phyloP scores from a whole-genome alignment of 768 basidiomycete genomes.

The Phallus indusiatus region DNA sequence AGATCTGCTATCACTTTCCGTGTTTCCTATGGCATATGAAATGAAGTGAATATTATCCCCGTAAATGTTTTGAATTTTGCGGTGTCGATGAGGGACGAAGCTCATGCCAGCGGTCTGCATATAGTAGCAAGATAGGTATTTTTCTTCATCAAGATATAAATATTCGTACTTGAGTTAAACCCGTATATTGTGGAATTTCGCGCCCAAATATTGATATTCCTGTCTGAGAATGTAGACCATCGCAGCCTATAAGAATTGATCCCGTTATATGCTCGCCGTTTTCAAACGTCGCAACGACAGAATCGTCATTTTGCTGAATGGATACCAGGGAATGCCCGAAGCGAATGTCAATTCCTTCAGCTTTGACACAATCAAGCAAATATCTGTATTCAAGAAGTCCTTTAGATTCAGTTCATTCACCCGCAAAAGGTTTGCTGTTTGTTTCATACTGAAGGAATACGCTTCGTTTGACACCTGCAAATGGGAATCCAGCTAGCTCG shows the following conservation, averaged over 20 bases:
- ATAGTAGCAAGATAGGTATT: neutral
- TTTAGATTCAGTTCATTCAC: neutral
- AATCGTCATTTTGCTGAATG: conserved; percentile 22
- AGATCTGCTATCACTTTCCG: neutral
- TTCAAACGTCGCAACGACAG: conserved; percentile 25
- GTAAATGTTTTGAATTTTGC: conserved; percentile 23
- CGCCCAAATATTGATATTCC: conserved; percentile 29
- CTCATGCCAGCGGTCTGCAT: conserved; percentile 28
- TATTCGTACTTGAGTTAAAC: conserved; percentile 27
- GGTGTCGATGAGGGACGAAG: conserved; percentile 14
- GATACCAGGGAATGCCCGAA: conserved; percentile 25
- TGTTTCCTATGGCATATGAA: conserved; percentile 22
- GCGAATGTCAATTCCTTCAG: conserved; percentile 24
- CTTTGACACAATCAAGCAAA: conserved; percentile 23
- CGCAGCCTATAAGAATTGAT: conserved; percentile 34
- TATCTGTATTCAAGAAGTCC: conserved; percentile 2
- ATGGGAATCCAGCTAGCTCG: conserved; percentile 17
- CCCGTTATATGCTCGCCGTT: conserved; percentile 27
- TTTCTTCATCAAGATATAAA: neutral
- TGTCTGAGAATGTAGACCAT: conserved; percentile 35
- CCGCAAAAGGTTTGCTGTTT: neutral
- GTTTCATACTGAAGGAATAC: conserved; percentile 18
- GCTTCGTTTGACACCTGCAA: conserved; percentile 25
- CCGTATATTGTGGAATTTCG: conserved; percentile 27
- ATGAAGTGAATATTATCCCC: conserved; percentile 30